Percentiles rank a stretch among this genome's conserved stretches.
phyloP scores from a whole-genome alignment of 1,139 yeast species.

The Diutina ranongensis region DNA sequence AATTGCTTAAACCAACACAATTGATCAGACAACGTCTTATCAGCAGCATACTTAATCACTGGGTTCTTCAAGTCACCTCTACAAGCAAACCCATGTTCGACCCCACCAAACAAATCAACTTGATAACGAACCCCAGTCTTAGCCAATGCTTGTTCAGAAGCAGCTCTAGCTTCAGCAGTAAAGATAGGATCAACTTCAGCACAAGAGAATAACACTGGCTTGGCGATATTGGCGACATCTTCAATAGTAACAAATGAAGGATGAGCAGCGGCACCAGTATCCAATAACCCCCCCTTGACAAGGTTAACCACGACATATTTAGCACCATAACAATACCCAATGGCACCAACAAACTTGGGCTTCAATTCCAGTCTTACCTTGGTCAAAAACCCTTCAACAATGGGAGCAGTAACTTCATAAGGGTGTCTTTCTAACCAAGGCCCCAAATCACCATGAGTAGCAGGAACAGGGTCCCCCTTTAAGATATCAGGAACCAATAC shows the following conservation, averaged over 20 bases:
- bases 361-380: constrained; percentile 29
- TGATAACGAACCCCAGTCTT: constrained; percentile 35
- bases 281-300: constrained; percentile 32
- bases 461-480: constrained; percentile 34
- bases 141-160: constrained; percentile 46
- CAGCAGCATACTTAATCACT: constrained; percentile 51
- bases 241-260: constrained; percentile 62
- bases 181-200: constrained; percentile 60
- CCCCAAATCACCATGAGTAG: constrained; percentile 17
- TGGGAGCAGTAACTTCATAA: constrained; percentile 29
- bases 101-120: constrained; percentile 49
- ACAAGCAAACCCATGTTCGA: constrained; percentile 62
- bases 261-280: constrained; percentile 67
- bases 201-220: constrained; percentile 57
- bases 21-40: constrained; percentile 55
- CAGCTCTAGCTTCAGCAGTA: constrained; percentile 48
- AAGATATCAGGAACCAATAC: constrained; percentile 70
- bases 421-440: constrained; percentile 48
- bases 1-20: constrained; percentile 11
- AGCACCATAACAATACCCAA: constrained; percentile 86
- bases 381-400: constrained; percentile 30
- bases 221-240: constrained; percentile 42
- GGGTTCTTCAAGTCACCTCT: constrained; percentile 60
- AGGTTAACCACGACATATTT: constrained; percentile 49
- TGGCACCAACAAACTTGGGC: constrained; percentile 44